A percentile compares a stretch with the other conserved stretches of the same genome.
Evolutionary conservation across 2,329 filamentous ascomycete species (phyloP).

Genomic region (Albophoma yamanashiensis): DNA sequence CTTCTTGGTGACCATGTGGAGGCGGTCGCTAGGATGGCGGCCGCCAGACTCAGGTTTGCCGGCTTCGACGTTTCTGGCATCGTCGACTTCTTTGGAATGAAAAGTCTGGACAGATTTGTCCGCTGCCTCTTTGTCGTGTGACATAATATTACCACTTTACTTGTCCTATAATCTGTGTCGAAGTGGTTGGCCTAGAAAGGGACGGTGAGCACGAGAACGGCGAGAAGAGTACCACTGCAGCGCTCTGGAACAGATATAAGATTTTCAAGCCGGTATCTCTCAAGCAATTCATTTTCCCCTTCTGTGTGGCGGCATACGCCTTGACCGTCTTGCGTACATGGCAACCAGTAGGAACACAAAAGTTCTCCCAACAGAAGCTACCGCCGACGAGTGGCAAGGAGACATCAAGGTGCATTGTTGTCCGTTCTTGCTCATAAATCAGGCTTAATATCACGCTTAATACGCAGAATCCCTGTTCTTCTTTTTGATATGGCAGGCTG

Average conservation of each 20-base stretch:
- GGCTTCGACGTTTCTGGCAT: background rate
- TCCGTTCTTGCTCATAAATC: background rate
- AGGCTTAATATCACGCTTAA: background rate
- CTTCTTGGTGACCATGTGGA: constrained; percentile 5
- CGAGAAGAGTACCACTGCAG: background rate
- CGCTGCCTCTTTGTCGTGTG: background rate
- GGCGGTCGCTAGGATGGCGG: background rate
- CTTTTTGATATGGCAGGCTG: background rate
- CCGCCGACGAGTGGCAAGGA: background rate
- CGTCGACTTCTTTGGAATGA: background rate
- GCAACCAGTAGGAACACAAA: background rate
- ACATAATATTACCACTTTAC: background rate
- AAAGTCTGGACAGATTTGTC: background rate
- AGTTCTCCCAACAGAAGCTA: background rate
- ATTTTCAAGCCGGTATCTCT: background rate
- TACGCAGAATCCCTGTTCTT: background rate
- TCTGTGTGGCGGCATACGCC: no score
- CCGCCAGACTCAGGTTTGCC: background rate
- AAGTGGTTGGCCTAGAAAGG: no score
- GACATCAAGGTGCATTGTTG: background rate
- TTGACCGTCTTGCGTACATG: background rate
- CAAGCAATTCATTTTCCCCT: background rate
- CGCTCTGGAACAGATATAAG: background rate
- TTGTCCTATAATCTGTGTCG: background rate
- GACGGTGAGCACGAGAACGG: background rate